These are phyloP conservation scores for Fusarium continuum DNA, from an alignment of 2,329 filamentous ascomycete genomes.

Conservation along the genomic window DNA sequence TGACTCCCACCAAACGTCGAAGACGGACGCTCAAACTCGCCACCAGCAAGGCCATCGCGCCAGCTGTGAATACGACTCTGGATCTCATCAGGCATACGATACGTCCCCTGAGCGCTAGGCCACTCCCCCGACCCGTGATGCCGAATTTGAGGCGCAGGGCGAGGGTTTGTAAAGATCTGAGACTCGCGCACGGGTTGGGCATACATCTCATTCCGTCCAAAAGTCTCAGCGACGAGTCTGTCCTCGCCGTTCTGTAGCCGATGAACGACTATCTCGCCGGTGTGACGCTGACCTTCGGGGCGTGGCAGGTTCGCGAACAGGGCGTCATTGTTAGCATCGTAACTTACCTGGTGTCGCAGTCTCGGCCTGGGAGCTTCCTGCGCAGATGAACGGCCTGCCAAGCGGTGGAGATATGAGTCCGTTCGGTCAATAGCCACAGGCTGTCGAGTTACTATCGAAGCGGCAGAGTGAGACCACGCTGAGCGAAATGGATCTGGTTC, in stretches of 20 bases:
- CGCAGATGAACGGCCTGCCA: not conserved
- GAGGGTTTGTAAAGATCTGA: not conserved
- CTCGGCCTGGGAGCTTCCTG: not conserved
- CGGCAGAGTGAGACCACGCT: slow-evolving; percentile 13
- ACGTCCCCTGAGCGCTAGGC: not conserved
- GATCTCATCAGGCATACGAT: not conserved
- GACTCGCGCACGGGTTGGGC: not conserved
- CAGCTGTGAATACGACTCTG: slow-evolving; percentile 1
- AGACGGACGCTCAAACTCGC: not conserved
- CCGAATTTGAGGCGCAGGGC: not conserved
- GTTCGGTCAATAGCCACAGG: not conserved
- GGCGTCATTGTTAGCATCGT: slow-evolving; percentile 23
- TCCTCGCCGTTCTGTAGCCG: not conserved
- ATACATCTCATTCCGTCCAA: not conserved
- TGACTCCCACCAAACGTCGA: slow-evolving; percentile 10
- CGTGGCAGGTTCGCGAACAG: slow-evolving; percentile 32
- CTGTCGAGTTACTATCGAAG: not conserved
- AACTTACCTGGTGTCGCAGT: slow-evolving; percentile 16
- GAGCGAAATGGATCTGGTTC: not conserved
- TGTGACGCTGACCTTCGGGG: not conserved
- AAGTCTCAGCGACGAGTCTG: not conserved
- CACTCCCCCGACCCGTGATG: not conserved
- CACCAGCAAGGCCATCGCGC: not conserved
- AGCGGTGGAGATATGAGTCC: not conserved
- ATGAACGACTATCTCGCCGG: slow-evolving; percentile 27